Base-by-base conservation (phyloP, 2,329 filamentous ascomycete genomes). In the Celoporthe dispersa region DNA sequence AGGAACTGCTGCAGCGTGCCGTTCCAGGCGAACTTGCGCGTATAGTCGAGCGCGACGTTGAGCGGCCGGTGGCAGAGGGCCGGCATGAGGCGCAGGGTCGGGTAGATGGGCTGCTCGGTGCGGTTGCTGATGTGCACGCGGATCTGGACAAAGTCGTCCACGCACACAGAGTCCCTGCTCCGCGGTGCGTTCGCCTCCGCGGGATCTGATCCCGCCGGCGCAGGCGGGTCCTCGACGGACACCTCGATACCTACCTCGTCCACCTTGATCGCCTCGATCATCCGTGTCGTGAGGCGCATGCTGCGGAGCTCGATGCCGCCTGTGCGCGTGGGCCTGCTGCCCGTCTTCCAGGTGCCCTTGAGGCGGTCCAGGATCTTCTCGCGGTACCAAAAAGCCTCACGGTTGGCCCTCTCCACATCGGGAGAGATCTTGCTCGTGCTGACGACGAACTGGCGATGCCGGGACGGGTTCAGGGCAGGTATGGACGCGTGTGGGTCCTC, bases 371-470 rank as follows among this genome's bases (percentile, higher is more conserved):
- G 85, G 1, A 98, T 86, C 76, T 89, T 90, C 78, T 97, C 92
- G 22, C 94, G 89, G 79, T 94, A 97, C 94, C 94, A 98, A 78
- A 98, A 98, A 0, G 91, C 89, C 80, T 97, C 94, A 66, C 94
- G 86, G 71, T 87, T 91, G 16, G 90, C 87, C 44, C 92, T 88
- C 80, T 98, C 94, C 59, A 87, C 88, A 73, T 96, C 93, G 0
- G 93, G 92, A 0, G 92, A 91, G 68, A 94, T 88, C 75, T 92
- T 92, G 77, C 89, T 90, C 22, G 90, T 88, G 79, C 92, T 96
- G 59, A 97, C 93, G 39, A 98, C 93, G 75, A 97, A 98, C 77
- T 98, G 94, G n/a, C 94, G 88, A 77, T 94, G 91, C n/a, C 91
- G 90, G 0, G 91, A 90, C 0, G 92, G 91, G 74, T 95, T 94